Evolutionary conservation across 345 rosid species (phyloP).

Genomic region (Sisymbrium altissimum): DNA sequence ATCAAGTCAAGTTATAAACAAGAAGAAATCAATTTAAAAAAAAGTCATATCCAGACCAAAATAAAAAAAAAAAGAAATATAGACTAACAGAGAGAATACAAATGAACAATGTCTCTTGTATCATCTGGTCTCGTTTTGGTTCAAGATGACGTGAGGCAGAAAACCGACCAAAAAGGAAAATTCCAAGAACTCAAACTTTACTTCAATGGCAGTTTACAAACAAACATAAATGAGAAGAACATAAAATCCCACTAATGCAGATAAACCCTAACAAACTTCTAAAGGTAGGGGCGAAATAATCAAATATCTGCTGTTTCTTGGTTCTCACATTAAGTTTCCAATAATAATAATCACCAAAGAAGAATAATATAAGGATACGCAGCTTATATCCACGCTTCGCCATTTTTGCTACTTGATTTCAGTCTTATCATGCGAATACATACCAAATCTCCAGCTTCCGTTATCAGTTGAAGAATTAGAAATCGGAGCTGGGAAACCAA

Average conservation of each 20-base stretch:
- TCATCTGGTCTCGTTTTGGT: not conserved
- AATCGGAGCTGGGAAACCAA: not conserved
- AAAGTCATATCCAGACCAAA: not conserved
- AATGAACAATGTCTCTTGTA: conserved; percentile 1
- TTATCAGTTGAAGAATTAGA: not conserved
- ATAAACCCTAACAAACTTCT: not conserved
- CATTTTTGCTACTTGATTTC: conserved; percentile 39
- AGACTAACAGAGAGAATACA: not conserved
- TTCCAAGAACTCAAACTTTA: not conserved
- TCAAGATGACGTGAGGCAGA: not conserved
- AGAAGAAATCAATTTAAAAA: not conserved
- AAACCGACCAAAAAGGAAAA: not conserved
- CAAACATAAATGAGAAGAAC: not conserved
- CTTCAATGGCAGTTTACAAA: not conserved
- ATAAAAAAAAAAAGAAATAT: not conserved
- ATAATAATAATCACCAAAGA: not conserved
- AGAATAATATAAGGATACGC: conserved; percentile 66
- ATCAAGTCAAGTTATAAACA: conserved; percentile 48
- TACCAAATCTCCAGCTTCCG: conserved; percentile 15
- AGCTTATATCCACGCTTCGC: conserved; percentile 95
- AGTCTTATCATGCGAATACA: not conserved
- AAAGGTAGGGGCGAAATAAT: not conserved
- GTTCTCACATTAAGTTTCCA: not conserved
- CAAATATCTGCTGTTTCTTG: not conserved
- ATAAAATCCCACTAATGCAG: not conserved